Evolutionary conservation across 129 eudicot species (phyloP), one percentile per base, ranked within the genome.

Genomic region (Flaveria trinervia): DNA sequence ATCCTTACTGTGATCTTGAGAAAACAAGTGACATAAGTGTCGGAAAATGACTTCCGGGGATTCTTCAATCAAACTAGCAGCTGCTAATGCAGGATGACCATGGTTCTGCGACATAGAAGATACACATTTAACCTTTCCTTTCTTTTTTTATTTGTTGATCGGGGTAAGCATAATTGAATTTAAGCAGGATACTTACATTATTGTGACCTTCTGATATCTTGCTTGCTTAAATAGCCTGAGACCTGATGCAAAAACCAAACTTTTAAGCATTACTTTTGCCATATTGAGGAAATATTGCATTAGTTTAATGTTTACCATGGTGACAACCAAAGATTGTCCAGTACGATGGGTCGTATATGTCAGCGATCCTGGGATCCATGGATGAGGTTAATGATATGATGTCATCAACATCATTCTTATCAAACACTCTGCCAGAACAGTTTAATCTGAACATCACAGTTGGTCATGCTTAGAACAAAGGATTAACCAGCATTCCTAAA

Each of bases 1-100:
- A 70, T 71, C 45, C 90, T 83, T 87, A 91, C 97, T 91, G 92
- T 76, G 95, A 81, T 85, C 97, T 85, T 77, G 97, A 91, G 71
- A 88, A 81, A 72, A 92, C 97, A 74, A 88, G 87, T 23, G 97
- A 91, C 92, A 86, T 88, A 25, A 91, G 80, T 7, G 90, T 89
- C 74, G 90, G 73, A 88, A 91, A 85, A 91, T 72, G 76, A 81
- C 90, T 65, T 91, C 86, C 67, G 97, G 82, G 36, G 86, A 78
- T 83, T 87, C 94, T 79, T 91, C 85, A 9, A 91, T 84, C 50
- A 91, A 85, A 39, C 92, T 83, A 48, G 87, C 90, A 39, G 92
- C 94, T 86, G 90, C 88, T 61, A 91, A 79, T 57, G 90, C 92
- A 25, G 94, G 88, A 83, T 85, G 90, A 65, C 64, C 72, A 26